These are phyloP conservation scores for Bryum argenteum DNA, from an alignment of 225 moss, liverwort and hornwort genomes.

Conservation along the genomic window DNA sequence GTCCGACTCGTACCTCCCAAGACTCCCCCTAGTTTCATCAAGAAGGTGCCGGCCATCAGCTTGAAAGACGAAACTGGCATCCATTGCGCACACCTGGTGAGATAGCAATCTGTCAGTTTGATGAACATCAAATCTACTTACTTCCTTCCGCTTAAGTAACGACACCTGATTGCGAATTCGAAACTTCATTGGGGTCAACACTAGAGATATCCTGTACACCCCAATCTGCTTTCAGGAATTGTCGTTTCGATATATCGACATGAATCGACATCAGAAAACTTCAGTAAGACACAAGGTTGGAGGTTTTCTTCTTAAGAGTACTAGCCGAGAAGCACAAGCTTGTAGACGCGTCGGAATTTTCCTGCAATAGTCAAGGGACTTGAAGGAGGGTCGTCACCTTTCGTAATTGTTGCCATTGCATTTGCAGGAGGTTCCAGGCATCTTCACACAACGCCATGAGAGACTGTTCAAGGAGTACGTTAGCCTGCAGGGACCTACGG, in stretches of 20 bases:
- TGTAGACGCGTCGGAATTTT: background rate
- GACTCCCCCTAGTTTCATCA: conserved; percentile 41
- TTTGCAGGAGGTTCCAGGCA: conserved; percentile 49
- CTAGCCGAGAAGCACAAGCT: too few species aligned
- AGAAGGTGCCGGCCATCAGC: conserved; percentile 47
- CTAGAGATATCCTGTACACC: too few species aligned
- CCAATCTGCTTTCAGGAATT: too few species aligned
- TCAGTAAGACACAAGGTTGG: too few species aligned
- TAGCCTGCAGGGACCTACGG: conserved; percentile 45
- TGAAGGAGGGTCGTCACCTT: background rate
- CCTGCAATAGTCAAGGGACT: background rate
- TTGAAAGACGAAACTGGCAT: conserved; percentile 27
- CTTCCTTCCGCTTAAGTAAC: background rate
- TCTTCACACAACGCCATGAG: conserved; percentile 35
- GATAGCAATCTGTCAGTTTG: background rate
- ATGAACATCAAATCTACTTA: background rate
- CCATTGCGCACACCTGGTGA: conserved; percentile 43
- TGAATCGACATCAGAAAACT: too few species aligned
- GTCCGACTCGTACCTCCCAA: conserved; percentile 12
- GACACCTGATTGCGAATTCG: too few species aligned
- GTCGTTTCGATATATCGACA: too few species aligned
- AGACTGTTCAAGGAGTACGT: conserved; percentile 38
- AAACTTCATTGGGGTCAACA: too few species aligned
- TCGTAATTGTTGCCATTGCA: background rate
- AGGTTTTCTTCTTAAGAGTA: too few species aligned